Evolutionary conservation across 2,329 filamentous ascomycete species (phyloP).

Genomic region (Akanthomyces uredinophilus): DNA sequence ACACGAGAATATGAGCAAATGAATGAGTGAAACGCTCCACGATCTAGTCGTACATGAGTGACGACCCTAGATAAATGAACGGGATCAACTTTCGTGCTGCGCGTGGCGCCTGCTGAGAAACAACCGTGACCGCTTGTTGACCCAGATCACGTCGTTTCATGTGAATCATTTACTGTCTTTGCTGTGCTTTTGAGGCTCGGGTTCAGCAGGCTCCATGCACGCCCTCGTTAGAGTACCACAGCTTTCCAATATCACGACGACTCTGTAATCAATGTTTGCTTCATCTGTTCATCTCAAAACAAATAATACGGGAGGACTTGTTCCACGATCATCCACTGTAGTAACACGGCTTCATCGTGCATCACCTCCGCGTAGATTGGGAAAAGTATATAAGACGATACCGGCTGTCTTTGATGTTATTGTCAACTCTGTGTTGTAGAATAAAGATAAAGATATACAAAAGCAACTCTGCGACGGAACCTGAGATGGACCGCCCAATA

Average conservation of each 20-base stretch:
- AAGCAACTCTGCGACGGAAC: too few relatives aligned
- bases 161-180: too few relatives aligned
- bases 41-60: not conserved
- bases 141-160: too few relatives aligned
- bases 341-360: not conserved
- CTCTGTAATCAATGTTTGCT: not conserved
- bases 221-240: not conserved
- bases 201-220: not conserved
- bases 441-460: too few relatives aligned
- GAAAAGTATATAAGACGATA: not conserved
- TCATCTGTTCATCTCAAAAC: not conserved
- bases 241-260: not conserved
- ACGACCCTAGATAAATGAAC: not conserved
- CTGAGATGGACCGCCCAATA: too few relatives aligned
- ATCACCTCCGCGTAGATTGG: not conserved
- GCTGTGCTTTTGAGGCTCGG: not conserved
- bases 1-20: not conserved
- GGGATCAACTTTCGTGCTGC: too few relatives aligned
- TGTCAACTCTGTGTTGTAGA: not conserved
- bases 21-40: not conserved
- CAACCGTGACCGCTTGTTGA: too few relatives aligned
- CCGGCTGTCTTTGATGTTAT: not conserved
- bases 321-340: not conserved
- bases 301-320: not conserved
- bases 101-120: not conserved